Conservation (phyloP, 1,284 basidiomycete genomes). For the Phellopilus nigrolimitatus region DNA sequence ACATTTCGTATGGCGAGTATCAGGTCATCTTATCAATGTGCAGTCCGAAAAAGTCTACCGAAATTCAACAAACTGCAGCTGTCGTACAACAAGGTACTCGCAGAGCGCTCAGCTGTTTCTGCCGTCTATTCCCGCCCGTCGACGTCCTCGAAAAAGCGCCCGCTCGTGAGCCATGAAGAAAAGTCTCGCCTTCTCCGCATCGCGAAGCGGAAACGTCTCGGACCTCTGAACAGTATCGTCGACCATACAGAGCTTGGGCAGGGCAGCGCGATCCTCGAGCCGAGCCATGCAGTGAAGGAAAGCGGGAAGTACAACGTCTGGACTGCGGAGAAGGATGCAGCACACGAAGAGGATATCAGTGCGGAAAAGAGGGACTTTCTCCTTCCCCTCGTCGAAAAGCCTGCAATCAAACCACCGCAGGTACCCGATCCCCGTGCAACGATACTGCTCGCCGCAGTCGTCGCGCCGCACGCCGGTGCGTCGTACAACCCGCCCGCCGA, state of each 20-base stretch:
- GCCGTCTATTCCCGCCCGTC: slow-evolving; percentile 58
- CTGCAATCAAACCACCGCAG: slow-evolving; percentile 33
- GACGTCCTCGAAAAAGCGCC: slow-evolving; percentile 34
- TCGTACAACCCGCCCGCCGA: slow-evolving; percentile 91
- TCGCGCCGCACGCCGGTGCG: slow-evolving; percentile 77
- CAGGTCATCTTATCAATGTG: neutral
- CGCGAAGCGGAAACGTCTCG: slow-evolving; percentile 61
- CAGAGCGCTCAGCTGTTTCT: slow-evolving; percentile 81
- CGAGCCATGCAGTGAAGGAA: slow-evolving; percentile 63
- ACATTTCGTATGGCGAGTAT: neutral
- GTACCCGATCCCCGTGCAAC: slow-evolving; percentile 42
- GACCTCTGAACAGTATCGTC: slow-evolving; percentile 65
- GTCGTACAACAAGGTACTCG: slow-evolving; percentile 78
- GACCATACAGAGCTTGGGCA: slow-evolving; percentile 59
- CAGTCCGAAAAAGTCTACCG: slow-evolving; percentile 55
- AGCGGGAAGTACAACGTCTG: slow-evolving; percentile 77
- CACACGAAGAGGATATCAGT: slow-evolving; percentile 32
- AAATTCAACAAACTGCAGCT: slow-evolving; percentile 53
- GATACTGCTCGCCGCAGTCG: slow-evolving; percentile 63
- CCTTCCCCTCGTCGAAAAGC: slow-evolving; percentile 29
- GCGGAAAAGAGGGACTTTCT: slow-evolving; percentile 33
- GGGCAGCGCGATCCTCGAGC: slow-evolving; percentile 56
- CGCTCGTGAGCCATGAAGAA: slow-evolving; percentile 50
- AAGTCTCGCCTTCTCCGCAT: slow-evolving; percentile 73
- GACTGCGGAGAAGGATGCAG: slow-evolving; percentile 32